Evolutionary conservation across 805 yeast genomes (phyloP).

Genomic region (Metschnikowia amazonensis): DNA sequence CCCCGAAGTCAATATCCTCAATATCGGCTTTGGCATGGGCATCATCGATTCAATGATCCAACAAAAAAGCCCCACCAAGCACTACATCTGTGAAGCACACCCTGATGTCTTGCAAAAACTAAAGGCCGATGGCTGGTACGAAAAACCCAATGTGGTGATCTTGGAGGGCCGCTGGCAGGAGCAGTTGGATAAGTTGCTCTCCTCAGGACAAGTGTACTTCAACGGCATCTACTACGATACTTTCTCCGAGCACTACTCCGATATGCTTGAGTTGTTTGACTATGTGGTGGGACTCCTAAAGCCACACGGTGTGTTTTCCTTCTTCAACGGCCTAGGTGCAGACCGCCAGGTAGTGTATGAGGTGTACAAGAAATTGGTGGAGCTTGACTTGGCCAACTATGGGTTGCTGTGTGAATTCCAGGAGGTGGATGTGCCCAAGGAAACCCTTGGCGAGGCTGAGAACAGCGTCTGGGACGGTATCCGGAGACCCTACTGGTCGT

Average conservation of each 20-base stretch:
- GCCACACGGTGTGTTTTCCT: conserved; percentile 81
- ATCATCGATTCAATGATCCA: conserved; percentile 77
- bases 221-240: conserved; percentile 95
- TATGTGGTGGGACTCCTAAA: conserved; percentile 74
- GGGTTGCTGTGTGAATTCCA: conserved; percentile 66
- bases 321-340: conserved; percentile 77
- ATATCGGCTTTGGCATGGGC: conserved; percentile 97
- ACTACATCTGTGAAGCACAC: conserved; percentile 91
- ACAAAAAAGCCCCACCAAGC: conserved; percentile 52
- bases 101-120: conserved; percentile 79
- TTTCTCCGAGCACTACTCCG: conserved; percentile 85
- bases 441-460: conserved; percentile 28
- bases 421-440: conserved; percentile 45
- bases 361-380: conserved; percentile 80
- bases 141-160: conserved; percentile 64
- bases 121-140: conserved; percentile 77
- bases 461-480: conserved; percentile 59
- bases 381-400: conserved; percentile 71
- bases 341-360: conserved; percentile 46
- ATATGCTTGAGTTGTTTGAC: conserved; percentile 84
- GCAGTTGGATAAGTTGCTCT: conserved; percentile 59
- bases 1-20: conserved; percentile 53
- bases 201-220: conserved; percentile 62
- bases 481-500: conserved; percentile 63
- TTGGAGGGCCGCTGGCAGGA: conserved; percentile 95